phyloP scores from a whole-genome alignment of 306 rosid species.

The Alnus glutinosa region DNA sequence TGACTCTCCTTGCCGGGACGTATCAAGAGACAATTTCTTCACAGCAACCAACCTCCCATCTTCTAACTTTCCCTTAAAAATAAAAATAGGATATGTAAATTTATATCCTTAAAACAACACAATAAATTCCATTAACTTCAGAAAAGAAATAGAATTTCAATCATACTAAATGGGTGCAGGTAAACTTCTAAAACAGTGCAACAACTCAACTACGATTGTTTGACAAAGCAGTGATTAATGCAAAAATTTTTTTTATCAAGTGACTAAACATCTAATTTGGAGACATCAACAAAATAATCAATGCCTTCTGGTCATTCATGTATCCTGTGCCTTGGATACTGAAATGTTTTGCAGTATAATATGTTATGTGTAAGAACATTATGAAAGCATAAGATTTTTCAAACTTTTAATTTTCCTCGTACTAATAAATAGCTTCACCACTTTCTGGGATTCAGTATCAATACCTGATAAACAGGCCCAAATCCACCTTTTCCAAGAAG shows the following conservation, averaged over 20 bases:
- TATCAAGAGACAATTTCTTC: conserved; percentile 72
- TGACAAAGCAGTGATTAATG: not conserved
- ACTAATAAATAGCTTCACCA: conserved; percentile 6
- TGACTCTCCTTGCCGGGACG: conserved; percentile 82
- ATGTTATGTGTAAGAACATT: not conserved
- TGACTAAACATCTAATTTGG: not conserved
- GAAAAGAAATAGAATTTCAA: not conserved
- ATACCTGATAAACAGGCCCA: conserved; percentile 93
- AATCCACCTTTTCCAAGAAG: conserved; percentile 96
- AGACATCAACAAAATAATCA: not conserved
- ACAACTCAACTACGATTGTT: not conserved
- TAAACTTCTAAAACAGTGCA: not conserved
- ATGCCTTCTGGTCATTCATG: not conserved
- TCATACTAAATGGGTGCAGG: not conserved
- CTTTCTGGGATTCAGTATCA: conserved; percentile 25
- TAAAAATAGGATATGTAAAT: conserved; percentile 9
- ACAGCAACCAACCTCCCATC: conserved; percentile 73
- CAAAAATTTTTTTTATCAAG: not conserved
- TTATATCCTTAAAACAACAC: conserved; percentile 3
- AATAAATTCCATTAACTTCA: not conserved
- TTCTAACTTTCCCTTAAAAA: conserved; percentile 59
- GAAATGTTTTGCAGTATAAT: not conserved
- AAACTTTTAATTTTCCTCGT: not conserved
- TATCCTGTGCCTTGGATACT: not conserved
- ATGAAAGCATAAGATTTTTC: not conserved